Evolutionary conservation across 768 basidiomycete species (phyloP), one percentile per base, ranked within the genome.

Genomic region (Lactarius vividus): DNA sequence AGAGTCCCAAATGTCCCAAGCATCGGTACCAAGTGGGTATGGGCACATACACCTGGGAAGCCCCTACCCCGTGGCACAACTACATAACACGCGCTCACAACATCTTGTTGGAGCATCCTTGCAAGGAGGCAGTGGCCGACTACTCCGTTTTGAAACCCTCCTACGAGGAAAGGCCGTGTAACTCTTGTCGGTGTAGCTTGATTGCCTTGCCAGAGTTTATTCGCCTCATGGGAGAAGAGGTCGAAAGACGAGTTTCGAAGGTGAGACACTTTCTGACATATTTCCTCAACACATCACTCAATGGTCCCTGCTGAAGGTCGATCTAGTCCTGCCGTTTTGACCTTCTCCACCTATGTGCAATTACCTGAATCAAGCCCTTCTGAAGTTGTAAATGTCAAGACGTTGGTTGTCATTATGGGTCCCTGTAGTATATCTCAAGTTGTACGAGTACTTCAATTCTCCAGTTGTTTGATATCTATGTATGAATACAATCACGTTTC

Each of bases 241-340:
- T 63, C 9, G 62, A 63, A 1, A 44, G 31, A 35, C 31, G 55
- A 23, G 56, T 63, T 31, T 57, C 56, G 4, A 20, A 37, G n/a
- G 62, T 63, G 28, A 57, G 62, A 23, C 29, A 29, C 7, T 39
- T 44, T 35, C 42, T 49, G 28, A 11, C 9, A 26, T 57, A 20
- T 11, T 35, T n/a, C 40, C 13, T 35, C 39, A 10, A 37, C 20
- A 26, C 11, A 6, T 29, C n/a, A 54, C 31, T 37, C 23, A 28
- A 15, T 56, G 26, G 15, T 15, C 26, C 16, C 29, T 10, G 11
- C n/a, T 31, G 29, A 18, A 62, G 61, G 61, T 62, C 35, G 20
- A 20, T 23, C 55, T 62, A n/a, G 20, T 35, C 3, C 29, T 55
- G 6, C 61, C 54, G 16, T 62, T 62, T 35, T 62, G 42, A 62